Evolutionary conservation across 345 rosid species (phyloP).

Genomic region (Rhodamnia argentea): DNA sequence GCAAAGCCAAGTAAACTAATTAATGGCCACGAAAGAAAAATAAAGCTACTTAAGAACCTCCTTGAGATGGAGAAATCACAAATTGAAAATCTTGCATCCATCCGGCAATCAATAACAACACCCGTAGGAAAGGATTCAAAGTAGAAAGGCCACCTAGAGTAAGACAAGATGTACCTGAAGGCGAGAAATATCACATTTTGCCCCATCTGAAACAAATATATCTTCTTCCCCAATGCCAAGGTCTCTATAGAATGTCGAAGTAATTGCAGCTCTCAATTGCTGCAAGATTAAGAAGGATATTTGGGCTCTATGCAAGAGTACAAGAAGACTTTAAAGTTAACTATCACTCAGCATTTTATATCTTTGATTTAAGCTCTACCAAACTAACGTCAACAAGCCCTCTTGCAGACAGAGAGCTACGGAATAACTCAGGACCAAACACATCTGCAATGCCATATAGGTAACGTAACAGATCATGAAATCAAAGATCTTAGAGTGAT

Average conservation of each 20-base stretch:
- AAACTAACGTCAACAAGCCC: background rate
- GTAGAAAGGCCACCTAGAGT: background rate
- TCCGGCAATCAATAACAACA: background rate
- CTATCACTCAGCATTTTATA: background rate
- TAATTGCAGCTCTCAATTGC: constrained; percentile 78
- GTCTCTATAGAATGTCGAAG: constrained; percentile 54
- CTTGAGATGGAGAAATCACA: background rate
- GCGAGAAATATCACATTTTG: constrained; percentile 92
- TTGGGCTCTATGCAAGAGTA: background rate
- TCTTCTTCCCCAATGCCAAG: constrained; percentile 83
- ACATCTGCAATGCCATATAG: background rate
- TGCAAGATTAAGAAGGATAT: constrained; percentile 19
- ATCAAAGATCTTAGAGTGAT: background rate
- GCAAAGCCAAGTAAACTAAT: background rate
- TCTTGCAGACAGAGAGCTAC: background rate
- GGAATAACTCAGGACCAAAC: background rate
- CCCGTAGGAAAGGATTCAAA: background rate
- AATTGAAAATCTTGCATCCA: background rate
- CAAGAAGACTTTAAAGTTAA: background rate
- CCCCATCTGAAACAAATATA: constrained; percentile 98
- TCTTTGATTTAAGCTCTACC: background rate
- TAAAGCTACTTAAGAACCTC: background rate
- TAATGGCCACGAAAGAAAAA: background rate
- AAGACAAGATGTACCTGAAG: constrained; percentile 57
- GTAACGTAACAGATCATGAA: background rate